These are phyloP conservation scores for Eleusine indica DNA, from an alignment of 176 grass and related monocot genomes.

Conservation along the genomic window DNA sequence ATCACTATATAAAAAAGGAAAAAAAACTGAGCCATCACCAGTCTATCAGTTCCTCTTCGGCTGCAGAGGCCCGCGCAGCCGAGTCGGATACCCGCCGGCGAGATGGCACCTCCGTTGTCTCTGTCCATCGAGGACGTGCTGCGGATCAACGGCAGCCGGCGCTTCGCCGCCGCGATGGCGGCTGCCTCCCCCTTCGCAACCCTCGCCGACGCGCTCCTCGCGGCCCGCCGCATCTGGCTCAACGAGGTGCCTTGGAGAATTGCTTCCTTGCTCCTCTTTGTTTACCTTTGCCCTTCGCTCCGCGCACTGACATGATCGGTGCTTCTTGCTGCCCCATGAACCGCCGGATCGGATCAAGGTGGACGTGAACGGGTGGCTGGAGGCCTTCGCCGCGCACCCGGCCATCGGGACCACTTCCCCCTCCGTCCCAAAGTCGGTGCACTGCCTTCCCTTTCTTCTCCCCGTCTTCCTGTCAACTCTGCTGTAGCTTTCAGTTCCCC, in stretches of 20 bases:
- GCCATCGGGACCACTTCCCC: conserved; percentile 71
- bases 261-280: neutral
- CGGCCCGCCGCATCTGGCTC: conserved; percentile 88
- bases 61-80: neutral
- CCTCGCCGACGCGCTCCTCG: conserved; percentile 60
- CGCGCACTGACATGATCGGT: conserved; percentile 12
- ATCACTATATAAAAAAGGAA: neutral
- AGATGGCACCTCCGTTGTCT: conserved; percentile 33
- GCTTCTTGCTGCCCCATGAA: neutral
- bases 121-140: conserved; percentile 61
- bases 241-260: conserved; percentile 48
- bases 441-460: neutral
- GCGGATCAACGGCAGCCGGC: conserved; percentile 66
- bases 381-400: conserved; percentile 86
- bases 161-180: conserved; percentile 70
- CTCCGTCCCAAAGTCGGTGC: conserved; percentile 64
- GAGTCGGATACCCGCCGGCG: neutral
- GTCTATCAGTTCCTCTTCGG: neutral
- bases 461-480: neutral
- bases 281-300: neutral
- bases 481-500: conserved; percentile 4
- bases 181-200: conserved; percentile 69
- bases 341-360: conserved; percentile 51
- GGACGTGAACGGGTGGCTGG: conserved; percentile 90
- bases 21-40: neutral